Evolutionary conservation across 768 basidiomycete genomes (phyloP).

Genomic region (Auricularia sp.): DNA sequence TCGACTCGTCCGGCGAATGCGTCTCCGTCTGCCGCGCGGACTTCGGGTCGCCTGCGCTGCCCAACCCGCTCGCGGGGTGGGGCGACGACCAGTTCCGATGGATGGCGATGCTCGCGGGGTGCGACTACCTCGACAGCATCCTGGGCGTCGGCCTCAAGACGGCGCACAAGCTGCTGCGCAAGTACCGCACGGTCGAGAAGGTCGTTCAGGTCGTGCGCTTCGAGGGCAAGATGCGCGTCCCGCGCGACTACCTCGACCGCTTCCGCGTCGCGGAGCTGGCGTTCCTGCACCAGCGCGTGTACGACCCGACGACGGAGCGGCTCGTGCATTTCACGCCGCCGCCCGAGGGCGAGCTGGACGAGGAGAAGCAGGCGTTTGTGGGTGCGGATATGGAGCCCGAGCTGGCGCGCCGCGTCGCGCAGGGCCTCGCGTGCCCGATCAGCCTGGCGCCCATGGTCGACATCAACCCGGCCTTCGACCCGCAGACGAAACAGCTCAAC

Average conservation of each 20-base stretch:
- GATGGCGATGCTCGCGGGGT: conserved; percentile 90
- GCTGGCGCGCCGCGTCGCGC: conserved; percentile 56
- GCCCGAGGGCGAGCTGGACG: conserved; percentile 41
- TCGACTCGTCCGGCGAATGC: conserved; percentile 64
- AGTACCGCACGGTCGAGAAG: conserved; percentile 79
- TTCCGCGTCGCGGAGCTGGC: conserved; percentile 83
- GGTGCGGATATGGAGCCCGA: conserved; percentile 56
- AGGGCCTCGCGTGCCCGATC: conserved; percentile 63
- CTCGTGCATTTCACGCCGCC: conserved; percentile 63
- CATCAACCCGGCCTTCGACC: conserved; percentile 58
- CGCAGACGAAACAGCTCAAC: conserved; percentile 35
- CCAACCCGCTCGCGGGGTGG: conserved; percentile 78
- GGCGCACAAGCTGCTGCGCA: conserved; percentile 70
- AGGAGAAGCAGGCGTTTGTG: conserved; percentile 59
- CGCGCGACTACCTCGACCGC: conserved; percentile 59
- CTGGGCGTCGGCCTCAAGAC: conserved; percentile 91
- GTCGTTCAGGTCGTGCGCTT: conserved; percentile 63
- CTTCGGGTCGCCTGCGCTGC: conserved; percentile 45
- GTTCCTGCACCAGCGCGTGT: conserved; percentile 89
- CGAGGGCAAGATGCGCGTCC: conserved; percentile 80
- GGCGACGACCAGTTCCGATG: conserved; percentile 81
- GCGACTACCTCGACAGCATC: conserved; percentile 88
- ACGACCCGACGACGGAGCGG: conserved; percentile 54
- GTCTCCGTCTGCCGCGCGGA: conserved; percentile 55
- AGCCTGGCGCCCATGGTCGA: conserved; percentile 63